Base-by-base conservation (phyloP, 2,329 filamentous ascomycete species). In the Exophiala phaeomuriformis region DNA sequence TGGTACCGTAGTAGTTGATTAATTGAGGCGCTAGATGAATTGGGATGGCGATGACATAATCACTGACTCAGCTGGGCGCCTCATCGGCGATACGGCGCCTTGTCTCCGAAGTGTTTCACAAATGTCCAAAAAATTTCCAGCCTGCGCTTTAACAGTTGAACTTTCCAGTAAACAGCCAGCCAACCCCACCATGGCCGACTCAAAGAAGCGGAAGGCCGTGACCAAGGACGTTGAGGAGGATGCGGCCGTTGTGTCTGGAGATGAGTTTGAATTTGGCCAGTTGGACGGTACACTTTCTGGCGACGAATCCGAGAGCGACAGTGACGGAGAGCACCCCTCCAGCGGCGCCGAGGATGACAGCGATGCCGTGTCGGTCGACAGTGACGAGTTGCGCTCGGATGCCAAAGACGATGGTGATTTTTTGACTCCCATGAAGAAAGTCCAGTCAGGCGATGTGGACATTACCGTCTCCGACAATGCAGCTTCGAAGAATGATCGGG, bases 201-300 rank as follows among this genome's bases (percentile, higher is more conserved):
- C 61, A 10, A 76, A 79, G 67, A 87, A 87, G 74, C 80, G 84
- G 61, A 87, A 86, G 70, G 79, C 79, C 56, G 75, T 80, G 19
- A 77, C 75, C 28, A 74, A 74, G 32, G 79, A 81, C 61, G 70
- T 75, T 12, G 71, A 75, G 44, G 72, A 72, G 53, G 68, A 71
- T 47, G 70, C 73, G 9, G 73, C 78, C 57, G 69, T 74, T 2
- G 75, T 76, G 53, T 82, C 79, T 27, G 83, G 83, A 32, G 77
- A 82, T 61, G 83, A 85, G 61, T 78, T 85, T 63, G 68, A 69
- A 55, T 64, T 67, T 44, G 66, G 66, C 19, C 64, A 72, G 44
- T 63, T 77, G 27, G 71, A 76, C 55, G 72, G 69, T 39, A 64
- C 66, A 39, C 66, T 72, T 48, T 69, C 70, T 30, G 72, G 74